These are phyloP conservation scores for Capsicum rhomboideum DNA, from an alignment of 257 asterid genomes.

Conservation along the genomic window DNA sequence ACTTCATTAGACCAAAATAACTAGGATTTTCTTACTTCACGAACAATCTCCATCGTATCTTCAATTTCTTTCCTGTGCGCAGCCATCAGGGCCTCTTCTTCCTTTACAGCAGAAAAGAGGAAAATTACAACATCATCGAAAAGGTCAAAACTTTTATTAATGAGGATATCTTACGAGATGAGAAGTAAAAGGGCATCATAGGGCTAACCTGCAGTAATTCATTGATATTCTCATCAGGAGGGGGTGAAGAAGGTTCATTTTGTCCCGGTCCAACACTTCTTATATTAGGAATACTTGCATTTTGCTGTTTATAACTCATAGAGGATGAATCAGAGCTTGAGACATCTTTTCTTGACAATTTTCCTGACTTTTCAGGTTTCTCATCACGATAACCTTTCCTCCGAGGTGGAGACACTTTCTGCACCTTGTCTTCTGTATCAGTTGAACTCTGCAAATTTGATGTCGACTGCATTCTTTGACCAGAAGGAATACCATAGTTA, in stretches of 20 bases:
- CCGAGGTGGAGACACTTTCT: conserved; percentile 78
- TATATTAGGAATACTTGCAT: conserved; percentile 25
- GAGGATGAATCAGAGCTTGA: conserved; percentile 33
- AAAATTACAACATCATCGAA: conserved; percentile 1
- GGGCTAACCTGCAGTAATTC: conserved; percentile 86
- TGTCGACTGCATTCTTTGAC: background rate
- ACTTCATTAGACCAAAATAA: background rate
- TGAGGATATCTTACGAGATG: background rate
- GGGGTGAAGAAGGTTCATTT: conserved; percentile 25
- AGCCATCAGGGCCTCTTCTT: conserved; percentile 92
- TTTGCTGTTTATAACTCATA: conserved; percentile 45
- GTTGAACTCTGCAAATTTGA: background rate
- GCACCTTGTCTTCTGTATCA: conserved; percentile 64
- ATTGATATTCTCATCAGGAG: conserved; percentile 56
- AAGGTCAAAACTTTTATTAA: background rate
- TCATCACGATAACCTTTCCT: conserved; percentile 64
- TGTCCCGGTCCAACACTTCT: conserved; percentile 31
- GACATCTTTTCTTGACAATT: conserved; percentile 43
- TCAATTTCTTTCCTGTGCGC: conserved; percentile 96
- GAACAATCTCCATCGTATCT: conserved; percentile 99
- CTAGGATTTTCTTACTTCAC: conserved; percentile 51
- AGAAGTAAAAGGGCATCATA: background rate
- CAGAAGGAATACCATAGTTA: conserved; percentile 31
- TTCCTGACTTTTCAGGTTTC: conserved; percentile 47
- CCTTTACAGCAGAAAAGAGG: conserved; percentile 39